Base-by-base conservation (phyloP, 345 rosid species). In the Populus alba region DNA sequence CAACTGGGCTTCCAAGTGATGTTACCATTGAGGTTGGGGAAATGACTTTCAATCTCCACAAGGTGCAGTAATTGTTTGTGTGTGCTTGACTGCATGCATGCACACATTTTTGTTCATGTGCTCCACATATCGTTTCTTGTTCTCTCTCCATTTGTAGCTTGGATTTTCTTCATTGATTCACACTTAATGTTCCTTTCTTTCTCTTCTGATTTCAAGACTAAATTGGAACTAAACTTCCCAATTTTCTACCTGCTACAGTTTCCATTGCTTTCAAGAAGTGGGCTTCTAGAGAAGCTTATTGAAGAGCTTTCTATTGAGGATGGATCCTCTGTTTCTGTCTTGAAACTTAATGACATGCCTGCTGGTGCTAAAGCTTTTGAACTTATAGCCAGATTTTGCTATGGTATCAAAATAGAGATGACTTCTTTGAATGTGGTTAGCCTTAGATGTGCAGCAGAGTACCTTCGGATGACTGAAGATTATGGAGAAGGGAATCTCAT, bases 261-360 rank as follows among this genome's bases (percentile, higher is more conserved):
- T 81, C 99, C 99, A 1, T 81, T 96, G 91, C 86, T 96, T 53
- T 94, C 98, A 13, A 88, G 95, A 87, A 96, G 99, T 82, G 88
- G 91, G 66, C 80, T 90, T 47, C 78, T 96, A 43, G 95, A 85
- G 82, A 81, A 81, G 71, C 86, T 85, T 18, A 89, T 92, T 5
- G 89, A 81, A 79, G 91, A 89, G 53, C 76, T 70, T 31, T 82
- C 96, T 3, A 66, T 55, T 15, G 85, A 78, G 53, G 77, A 79
- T 25, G 95, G 84, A 59, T 83, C 27, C 27, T 27, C 83, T 35
- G 79, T 80, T 25, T 81, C 87, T 75, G 70, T 80, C 35, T 72
- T 95, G 75, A 88, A 87, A 76, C 92, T 96, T 27, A 86, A 88
- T 69, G 91, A 89, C 75, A 74, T 92, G n/a, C 98, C 99, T 9